Conservation (phyloP, 2,329 filamentous ascomycete genomes). For the Didymosphaeria variabile region DNA sequence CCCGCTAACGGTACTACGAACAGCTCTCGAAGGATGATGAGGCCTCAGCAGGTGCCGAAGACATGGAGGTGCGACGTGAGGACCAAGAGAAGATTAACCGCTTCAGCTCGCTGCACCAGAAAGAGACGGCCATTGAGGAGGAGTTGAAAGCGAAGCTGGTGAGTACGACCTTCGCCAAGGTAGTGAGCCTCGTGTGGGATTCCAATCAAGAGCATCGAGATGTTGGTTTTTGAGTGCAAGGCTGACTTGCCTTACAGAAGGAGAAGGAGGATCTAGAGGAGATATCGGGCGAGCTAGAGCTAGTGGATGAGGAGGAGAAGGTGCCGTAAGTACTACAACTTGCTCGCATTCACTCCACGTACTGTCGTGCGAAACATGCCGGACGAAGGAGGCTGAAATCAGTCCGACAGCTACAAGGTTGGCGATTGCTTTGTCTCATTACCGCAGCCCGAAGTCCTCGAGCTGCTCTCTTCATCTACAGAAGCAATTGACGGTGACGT, state of each 20-base stretch:
- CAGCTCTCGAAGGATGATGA: conserved; percentile 96
- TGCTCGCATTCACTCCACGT: conserved; percentile 5
- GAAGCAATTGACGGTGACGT: conserved; percentile 81
- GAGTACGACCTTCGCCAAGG: conserved; percentile 42
- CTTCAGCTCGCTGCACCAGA: conserved; percentile 93
- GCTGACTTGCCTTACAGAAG: conserved; percentile 68
- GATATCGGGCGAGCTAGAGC: conserved; percentile 86
- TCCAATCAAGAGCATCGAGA: conserved; percentile 2
- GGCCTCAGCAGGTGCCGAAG: conserved; percentile 73
- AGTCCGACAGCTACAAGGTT: conserved; percentile 80
- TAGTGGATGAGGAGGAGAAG: conserved; percentile 93
- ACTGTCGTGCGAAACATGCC: not conserved
- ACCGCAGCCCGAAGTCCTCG: conserved; percentile 83
- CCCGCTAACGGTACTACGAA: conserved; percentile 25
- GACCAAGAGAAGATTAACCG: conserved; percentile 99
- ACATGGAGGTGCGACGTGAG: conserved; percentile 92
- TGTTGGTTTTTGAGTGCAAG: not conserved
- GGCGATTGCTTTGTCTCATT: conserved; percentile 95
- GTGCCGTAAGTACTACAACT: conserved; percentile 74
- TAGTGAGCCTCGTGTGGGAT: conserved; percentile 3
- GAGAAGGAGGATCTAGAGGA: conserved; percentile 98
- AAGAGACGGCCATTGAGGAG: conserved; percentile 80
- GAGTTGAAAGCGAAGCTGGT: conserved; percentile 83
- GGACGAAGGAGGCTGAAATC: conserved; percentile 1
- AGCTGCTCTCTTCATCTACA: conserved; percentile 77